Evolutionary conservation across 2,329 filamentous ascomycete species (phyloP).

Genomic region (Pseudogymnoascus sp.): DNA sequence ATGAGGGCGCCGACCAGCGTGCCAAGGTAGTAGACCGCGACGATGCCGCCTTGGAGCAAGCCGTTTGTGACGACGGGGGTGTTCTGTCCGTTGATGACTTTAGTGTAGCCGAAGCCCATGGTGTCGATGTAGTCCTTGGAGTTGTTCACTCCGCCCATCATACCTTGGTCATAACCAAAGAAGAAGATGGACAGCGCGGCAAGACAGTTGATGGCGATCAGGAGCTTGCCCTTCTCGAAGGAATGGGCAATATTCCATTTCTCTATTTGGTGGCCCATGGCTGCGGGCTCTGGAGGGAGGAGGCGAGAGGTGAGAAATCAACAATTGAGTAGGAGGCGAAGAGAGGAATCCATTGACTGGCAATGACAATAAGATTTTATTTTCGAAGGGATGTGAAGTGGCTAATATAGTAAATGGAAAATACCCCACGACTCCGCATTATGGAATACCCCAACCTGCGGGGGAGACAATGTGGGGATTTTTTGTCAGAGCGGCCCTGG

Average conservation of each 20-base stretch:
- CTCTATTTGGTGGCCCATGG: constrained; percentile 20
- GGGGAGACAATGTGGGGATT: background rate
- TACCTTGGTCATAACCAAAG: constrained; percentile 44
- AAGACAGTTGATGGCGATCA: constrained; percentile 56
- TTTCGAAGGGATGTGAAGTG: background rate
- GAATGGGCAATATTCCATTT: constrained; percentile 44
- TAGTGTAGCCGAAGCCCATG: constrained; percentile 56
- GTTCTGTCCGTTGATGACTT: constrained; percentile 40
- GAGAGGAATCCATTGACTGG: background rate
- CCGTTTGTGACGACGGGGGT: constrained; percentile 53
- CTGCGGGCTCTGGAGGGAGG: background rate
- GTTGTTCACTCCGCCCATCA: constrained; percentile 62
- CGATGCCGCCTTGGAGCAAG: constrained; percentile 57
- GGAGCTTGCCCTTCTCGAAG: constrained; percentile 49
- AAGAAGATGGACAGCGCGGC: constrained; percentile 63
- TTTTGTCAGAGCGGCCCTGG: background rate
- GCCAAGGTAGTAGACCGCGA: constrained; percentile 50
- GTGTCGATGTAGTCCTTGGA: constrained; percentile 56
- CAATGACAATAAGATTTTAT: background rate
- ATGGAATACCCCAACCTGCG: background rate
- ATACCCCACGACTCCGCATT: constrained; percentile 8
- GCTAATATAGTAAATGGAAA: background rate
- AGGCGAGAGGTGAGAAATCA: background rate
- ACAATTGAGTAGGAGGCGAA: background rate
- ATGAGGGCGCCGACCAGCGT: constrained; percentile 58